Conservation (phyloP, 2,329 filamentous ascomycete species). For the Hypoxylon sp. region DNA sequence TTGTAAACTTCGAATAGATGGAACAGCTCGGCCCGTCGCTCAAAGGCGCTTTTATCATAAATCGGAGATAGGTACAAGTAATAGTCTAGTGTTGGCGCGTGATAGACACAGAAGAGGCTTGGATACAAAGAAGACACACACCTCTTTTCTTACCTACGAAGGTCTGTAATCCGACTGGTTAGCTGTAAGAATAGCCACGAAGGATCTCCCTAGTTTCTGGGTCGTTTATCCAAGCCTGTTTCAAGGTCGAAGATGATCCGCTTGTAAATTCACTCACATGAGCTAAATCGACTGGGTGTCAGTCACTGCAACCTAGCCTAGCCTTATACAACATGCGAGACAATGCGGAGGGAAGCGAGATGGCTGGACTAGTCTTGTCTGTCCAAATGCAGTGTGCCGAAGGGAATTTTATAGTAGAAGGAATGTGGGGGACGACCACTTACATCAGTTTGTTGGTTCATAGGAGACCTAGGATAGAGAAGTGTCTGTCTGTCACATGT, state of each 20-base stretch:
- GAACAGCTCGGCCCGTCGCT: constrained; percentile 8
- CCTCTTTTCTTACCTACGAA: constrained; percentile 31
- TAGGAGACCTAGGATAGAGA: constrained; percentile 2
- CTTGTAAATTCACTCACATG: constrained; percentile 37
- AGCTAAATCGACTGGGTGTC: constrained; percentile 29
- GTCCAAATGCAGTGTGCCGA: neutral
- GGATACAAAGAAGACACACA: constrained; percentile 30
- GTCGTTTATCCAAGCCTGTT: constrained; percentile 17
- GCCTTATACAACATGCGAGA: constrained; percentile 16
- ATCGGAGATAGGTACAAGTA: constrained; percentile 22
- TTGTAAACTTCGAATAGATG: constrained; percentile 2
- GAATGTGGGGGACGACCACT: constrained; percentile 25
- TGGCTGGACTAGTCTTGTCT: constrained; percentile 16
- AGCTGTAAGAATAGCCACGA: constrained; percentile 31
- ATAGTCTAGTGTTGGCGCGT: constrained; percentile 27
- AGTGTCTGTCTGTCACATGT: constrained; percentile 24
- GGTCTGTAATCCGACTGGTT: constrained; percentile 31
- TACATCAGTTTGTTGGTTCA: constrained; percentile 25
- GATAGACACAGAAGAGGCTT: constrained; percentile 37
- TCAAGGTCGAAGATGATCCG: constrained; percentile 21
- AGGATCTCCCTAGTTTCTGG: constrained; percentile 16
- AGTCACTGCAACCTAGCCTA: constrained; percentile 29
- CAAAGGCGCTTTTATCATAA: constrained; percentile 24
- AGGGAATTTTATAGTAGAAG: constrained; percentile 14
- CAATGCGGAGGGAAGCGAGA: constrained; percentile 24